phyloP scores from a whole-genome alignment of 176 grass and related monocot genomes.

The Phyllostachys edulis region DNA sequence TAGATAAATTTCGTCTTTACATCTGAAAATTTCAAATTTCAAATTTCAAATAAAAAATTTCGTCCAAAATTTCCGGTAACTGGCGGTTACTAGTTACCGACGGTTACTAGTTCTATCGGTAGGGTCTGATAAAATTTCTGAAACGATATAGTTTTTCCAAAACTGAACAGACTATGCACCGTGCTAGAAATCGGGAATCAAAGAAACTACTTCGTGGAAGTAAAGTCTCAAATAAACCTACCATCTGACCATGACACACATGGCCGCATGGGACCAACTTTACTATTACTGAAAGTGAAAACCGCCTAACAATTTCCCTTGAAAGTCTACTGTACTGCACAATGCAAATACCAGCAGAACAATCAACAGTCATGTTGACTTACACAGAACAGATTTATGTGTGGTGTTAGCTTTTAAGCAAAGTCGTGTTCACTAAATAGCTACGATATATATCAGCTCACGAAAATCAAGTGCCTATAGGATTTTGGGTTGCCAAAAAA shows the following conservation, averaged over 20 bases:
- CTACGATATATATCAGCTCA: neutral
- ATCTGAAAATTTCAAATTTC: too few relatives aligned
- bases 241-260: neutral
- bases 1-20: too few relatives aligned
- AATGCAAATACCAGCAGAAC: constrained; percentile 1
- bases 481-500: neutral
- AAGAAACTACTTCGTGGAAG: neutral
- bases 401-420: constrained; percentile 1
- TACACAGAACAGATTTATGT: constrained; percentile 10
- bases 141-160: neutral
- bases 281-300: neutral
- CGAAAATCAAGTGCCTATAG: neutral
- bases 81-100: too few relatives aligned
- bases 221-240: neutral
- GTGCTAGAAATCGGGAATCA: neutral
- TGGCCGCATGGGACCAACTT: neutral
- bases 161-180: neutral
- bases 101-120: too few relatives aligned
- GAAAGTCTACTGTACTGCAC: neutral
- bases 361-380: constrained; percentile 27
- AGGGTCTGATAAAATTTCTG: too few relatives aligned
- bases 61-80: too few relatives aligned
- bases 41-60: too few relatives aligned
- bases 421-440: constrained; percentile 30
- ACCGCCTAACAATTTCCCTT: neutral